Evolutionary conservation across 2,329 filamentous ascomycete genomes (phyloP).

Genomic region (Colletotrichum orchidophilum): DNA sequence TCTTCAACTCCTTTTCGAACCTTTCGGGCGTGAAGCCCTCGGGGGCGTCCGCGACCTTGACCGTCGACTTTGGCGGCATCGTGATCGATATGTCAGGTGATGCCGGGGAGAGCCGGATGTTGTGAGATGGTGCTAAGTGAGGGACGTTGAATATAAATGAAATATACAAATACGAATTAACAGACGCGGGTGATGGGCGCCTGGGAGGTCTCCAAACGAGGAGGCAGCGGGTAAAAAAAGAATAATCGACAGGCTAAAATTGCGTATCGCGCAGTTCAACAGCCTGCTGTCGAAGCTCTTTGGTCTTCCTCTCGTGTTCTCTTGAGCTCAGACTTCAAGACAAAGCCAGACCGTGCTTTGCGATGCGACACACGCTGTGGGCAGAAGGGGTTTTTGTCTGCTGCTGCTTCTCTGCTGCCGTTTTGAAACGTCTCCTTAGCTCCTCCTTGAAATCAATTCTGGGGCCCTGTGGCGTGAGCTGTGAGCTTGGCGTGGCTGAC

Average conservation of each 20-base stretch:
- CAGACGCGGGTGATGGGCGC: slow-evolving; percentile 8
- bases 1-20: slow-evolving; percentile 64
- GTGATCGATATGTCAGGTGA: neutral
- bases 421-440: slow-evolving; percentile 34
- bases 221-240: neutral
- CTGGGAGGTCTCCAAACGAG: neutral
- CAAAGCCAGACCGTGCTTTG: slow-evolving; percentile 5
- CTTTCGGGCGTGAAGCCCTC: slow-evolving; percentile 57
- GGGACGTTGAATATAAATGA: neutral
- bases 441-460: slow-evolving; percentile 23
- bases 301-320: neutral
- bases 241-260: neutral
- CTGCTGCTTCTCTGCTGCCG: neutral
- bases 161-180: slow-evolving; percentile 1
- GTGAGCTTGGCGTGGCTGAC: neutral
- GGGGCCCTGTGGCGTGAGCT: neutral
- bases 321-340: slow-evolving; percentile 12
- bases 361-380: slow-evolving; percentile 24
- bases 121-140: neutral
- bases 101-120: neutral
- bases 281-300: slow-evolving; percentile 31
- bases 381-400: slow-evolving; percentile 17
- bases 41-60: slow-evolving; percentile 30
- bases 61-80: slow-evolving; percentile 31
- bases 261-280: slow-evolving; percentile 17